Conservation (phyloP, 306 rosid genomes). For the Myrica gale region DNA sequence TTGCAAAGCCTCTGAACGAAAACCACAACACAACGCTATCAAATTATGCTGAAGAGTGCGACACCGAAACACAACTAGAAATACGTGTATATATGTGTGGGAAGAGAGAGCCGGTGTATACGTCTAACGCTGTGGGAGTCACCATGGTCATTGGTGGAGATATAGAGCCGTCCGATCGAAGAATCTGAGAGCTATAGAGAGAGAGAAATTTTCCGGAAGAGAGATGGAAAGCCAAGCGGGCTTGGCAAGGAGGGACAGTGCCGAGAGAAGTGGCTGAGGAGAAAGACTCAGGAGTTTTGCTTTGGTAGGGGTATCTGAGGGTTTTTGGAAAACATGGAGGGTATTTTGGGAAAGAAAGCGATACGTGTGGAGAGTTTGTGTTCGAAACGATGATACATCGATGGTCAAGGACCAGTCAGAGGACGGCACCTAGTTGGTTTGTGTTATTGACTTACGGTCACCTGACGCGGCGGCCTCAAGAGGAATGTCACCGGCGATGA, state of each 20-base stretch:
- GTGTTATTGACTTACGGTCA: background rate
- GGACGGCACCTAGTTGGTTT: slow-evolving; percentile 4
- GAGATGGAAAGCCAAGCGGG: slow-evolving; percentile 14
- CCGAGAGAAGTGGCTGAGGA: slow-evolving; percentile 26
- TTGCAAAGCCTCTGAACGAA: slow-evolving; percentile 15
- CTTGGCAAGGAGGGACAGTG: slow-evolving; percentile 22
- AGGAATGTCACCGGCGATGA: background rate
- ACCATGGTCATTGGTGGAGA: slow-evolving; percentile 52
- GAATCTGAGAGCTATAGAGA: slow-evolving; percentile 37
- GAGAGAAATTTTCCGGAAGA: background rate
- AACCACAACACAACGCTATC: slow-evolving; percentile 30
- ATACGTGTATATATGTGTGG: background rate
- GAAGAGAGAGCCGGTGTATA: slow-evolving; percentile 22
- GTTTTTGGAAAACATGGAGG: background rate
- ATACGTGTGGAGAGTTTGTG: background rate
- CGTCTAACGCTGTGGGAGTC: slow-evolving; percentile 55
- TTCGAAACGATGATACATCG: slow-evolving; percentile 13
- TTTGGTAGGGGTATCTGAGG: slow-evolving; percentile 11
- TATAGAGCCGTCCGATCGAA: slow-evolving; percentile 44
- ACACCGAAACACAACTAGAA: slow-evolving; percentile 10
- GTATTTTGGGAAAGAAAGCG: background rate
- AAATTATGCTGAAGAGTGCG: slow-evolving; percentile 23
- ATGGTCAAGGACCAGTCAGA: slow-evolving; percentile 4
- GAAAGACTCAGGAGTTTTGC: slow-evolving; percentile 15
- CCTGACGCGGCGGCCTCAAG: background rate